Conservation (phyloP, 2,329 filamentous ascomycete genomes). For the Lizonia empirigonia region DNA sequence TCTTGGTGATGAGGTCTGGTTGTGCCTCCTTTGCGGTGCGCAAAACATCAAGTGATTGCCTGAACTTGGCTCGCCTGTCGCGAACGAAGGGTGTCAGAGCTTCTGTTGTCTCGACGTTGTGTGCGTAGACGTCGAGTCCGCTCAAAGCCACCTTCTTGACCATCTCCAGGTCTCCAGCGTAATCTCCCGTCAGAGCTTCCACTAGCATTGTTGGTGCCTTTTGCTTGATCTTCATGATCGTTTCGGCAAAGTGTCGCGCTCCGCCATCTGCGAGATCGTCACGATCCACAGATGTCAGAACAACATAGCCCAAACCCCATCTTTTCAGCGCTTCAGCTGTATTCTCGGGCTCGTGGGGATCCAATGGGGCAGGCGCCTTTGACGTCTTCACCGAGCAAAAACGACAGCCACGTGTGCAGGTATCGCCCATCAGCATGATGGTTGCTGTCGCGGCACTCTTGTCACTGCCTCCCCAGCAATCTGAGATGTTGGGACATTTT, state of each 20-base stretch:
- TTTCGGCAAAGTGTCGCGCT: conserved; percentile 88
- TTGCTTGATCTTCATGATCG: conserved; percentile 88
- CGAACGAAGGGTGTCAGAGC: conserved; percentile 86
- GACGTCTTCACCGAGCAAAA: conserved; percentile 97
- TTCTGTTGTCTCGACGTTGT: conserved; percentile 96
- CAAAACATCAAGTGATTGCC: conserved; percentile 81
- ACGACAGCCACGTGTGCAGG: conserved; percentile 91
- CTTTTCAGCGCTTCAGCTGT: conserved; percentile 89
- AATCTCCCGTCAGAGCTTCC: conserved; percentile 87
- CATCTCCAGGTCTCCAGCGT: conserved; percentile 83
- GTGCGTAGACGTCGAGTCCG: conserved; percentile 93
- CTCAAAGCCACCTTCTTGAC: conserved; percentile 82
- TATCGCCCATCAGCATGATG: conserved; percentile 99
- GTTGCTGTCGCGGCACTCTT: conserved; percentile 93
- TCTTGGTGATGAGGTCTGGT: conserved; percentile 91
- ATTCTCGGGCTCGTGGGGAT: conserved; percentile 95
- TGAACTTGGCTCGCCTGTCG: conserved; percentile 86
- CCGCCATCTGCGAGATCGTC: conserved; percentile 92
- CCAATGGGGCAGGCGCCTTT: conserved; percentile 75
- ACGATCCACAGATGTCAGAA: conserved; percentile 90
- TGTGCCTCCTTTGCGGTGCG: conserved; percentile 79
- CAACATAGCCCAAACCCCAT: conserved; percentile 96
- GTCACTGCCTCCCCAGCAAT: conserved; percentile 93
- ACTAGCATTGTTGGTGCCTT: conserved; percentile 74
- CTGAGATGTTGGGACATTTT: conserved; percentile 93